Percentiles rank a stretch among this genome's conserved stretches.
Conservation (phyloP, 805 yeast species). For the Barnettozyma wickerhamii region DNA sequence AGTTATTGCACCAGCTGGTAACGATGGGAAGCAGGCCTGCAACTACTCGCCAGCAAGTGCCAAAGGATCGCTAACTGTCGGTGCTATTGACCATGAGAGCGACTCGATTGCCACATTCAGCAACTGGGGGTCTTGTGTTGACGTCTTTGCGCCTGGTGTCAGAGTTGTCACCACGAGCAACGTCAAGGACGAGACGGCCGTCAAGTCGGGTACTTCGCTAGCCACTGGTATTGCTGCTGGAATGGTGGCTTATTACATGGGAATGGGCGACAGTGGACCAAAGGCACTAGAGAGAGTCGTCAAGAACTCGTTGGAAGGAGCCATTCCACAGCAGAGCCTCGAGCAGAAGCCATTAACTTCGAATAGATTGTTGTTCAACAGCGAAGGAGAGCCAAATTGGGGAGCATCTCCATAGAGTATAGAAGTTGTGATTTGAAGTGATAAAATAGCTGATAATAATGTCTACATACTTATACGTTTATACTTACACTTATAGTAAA, state of each 20-base stretch:
- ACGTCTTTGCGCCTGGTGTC: constrained; percentile 47
- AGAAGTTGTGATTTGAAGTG: no score
- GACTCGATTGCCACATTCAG: constrained; percentile 44
- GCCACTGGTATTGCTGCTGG: constrained; percentile 45
- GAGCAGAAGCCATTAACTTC: constrained; percentile 52
- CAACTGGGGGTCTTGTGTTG: constrained; percentile 52
- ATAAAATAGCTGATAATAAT: no score
- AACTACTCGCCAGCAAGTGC: constrained; percentile 44
- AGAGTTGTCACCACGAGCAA: constrained; percentile 38
- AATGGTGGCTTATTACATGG: constrained; percentile 39
- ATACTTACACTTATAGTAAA: no score
- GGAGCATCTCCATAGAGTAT: constrained; percentile 13
- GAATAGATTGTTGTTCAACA: constrained; percentile 46
- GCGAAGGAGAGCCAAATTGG: constrained; percentile 29
- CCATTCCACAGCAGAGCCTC: constrained; percentile 43
- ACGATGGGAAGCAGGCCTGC: constrained; percentile 41
- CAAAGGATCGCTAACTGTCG: constrained; percentile 69
- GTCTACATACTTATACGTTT: no score
- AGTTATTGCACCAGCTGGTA: constrained; percentile 48
- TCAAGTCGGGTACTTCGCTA: constrained; percentile 46
- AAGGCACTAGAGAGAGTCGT: constrained; percentile 38
- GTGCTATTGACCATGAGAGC: constrained; percentile 75
- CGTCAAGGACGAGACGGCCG: constrained; percentile 24
- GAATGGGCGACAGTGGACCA: constrained; percentile 32
- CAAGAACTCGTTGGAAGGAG: constrained; percentile 41